Evolutionary conservation across 139 green algal genomes (phyloP), one percentile per base, ranked within the genome.

Genomic region (Asterochloris sp.): DNA sequence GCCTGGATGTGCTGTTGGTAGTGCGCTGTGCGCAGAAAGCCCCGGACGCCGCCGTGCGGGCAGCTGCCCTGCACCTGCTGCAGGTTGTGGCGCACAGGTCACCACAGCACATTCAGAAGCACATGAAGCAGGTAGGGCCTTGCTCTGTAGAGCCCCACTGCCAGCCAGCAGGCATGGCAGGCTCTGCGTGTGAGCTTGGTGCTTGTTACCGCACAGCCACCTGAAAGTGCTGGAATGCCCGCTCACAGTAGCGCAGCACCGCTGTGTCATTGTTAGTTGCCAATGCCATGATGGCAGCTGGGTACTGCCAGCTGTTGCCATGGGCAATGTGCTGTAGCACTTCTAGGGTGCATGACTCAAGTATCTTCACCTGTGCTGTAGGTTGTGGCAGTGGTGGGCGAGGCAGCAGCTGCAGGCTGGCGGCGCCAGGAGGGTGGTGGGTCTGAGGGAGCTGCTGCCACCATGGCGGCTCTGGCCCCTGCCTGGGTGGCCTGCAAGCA

Each of bases 11-110:
- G 73, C n/a, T 77, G 73, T 8, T 97, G 71, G 90, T 92, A 24
- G 86, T 96, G 82, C 60, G 54, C 0, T 85, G 83, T 23, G 90
- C 91, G 6, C 71, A 84, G 73, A 76, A 82, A 74, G 91, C 90
- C 0, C 88, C 90, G 6, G 91, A 95, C 77, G 84, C 81, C n/a
- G 86, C 86, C 4, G 86, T 92, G 62, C 87, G 93, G 63, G 94
- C 93, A 62, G 89, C 89, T 0, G 90, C 93, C 28, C 87, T 97
- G 82, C 76, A 77, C 76, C 87, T 97, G 86, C 73, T 97, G 28
- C 81, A 84, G 10, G 38, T 79, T 47, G 82, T 95, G 66, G 63
- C 61, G 12, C 28, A 75, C 29, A 85, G 76, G 64, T 29, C 78
- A 74, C 91, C 91, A 13, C 73, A 92, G 28, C 78, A 82, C 1